Conservation (phyloP, 139 green algal species). For the Monoraphidium neglectum region DNA sequence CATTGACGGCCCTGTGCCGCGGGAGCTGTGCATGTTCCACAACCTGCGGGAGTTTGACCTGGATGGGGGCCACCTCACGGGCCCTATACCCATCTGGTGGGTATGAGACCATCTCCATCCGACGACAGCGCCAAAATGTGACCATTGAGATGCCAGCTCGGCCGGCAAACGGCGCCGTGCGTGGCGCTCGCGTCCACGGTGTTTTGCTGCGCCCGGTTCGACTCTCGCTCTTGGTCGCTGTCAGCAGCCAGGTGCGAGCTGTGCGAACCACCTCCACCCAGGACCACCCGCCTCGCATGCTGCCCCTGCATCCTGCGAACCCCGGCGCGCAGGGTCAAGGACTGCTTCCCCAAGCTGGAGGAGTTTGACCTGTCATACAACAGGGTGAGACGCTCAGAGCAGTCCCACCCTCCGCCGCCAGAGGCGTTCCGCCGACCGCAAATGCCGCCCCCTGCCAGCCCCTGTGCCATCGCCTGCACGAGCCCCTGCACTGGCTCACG, state of each 20-base stretch:
- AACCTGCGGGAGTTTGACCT: constrained; percentile 57
- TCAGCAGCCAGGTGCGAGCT: constrained; percentile 4
- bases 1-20: background rate
- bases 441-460: no score
- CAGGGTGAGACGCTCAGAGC: constrained; percentile 38
- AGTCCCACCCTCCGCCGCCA: no score
- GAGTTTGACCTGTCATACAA: constrained; percentile 64
- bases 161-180: no score
- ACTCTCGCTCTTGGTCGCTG: background rate
- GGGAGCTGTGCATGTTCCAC: constrained; percentile 39
- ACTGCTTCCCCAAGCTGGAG: constrained; percentile 46
- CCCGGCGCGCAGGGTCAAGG: constrained; percentile 22
- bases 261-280: no score
- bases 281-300: no score
- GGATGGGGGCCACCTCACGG: constrained; percentile 39
- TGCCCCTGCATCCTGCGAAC: no score
- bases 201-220: background rate
- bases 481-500: background rate
- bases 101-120: no score
- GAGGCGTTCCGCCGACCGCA: no score
- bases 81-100: background rate
- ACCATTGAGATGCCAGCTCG: no score
- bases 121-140: no score
- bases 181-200: no score
- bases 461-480: no score